Base-by-base conservation (phyloP, 2,329 filamentous ascomycete genomes). In the Verticillium nonalfalfae region DNA sequence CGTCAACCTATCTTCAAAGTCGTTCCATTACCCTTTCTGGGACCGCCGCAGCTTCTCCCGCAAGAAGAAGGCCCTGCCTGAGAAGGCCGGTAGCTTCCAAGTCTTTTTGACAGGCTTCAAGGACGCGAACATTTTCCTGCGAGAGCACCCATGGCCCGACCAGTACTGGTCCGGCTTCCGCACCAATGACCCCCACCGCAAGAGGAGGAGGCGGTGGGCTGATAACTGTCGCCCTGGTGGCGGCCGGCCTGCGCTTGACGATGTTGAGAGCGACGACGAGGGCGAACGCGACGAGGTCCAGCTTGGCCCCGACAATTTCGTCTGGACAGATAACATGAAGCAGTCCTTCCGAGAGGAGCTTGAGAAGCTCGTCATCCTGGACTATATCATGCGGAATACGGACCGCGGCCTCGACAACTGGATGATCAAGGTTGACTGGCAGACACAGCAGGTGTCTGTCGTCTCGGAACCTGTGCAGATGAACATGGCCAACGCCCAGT, bases 301-400 rank as follows among this genome's bases (percentile, higher is more conserved):
- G 1, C 75, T 75, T 2, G 75, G 78, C 0, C 80, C 78, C 3
- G 79, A 80, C 31, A 81, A 82, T 60, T 96, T 95, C 66, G 85
- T 89, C 62, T 99, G 95, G 95, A 97, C 92, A 0, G 90, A 96
- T 59, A 78, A 82, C 6, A 76, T 99, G 56, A 96, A 98, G 72
- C 91, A 96, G 73, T 90, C 91, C 0, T 97, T 99, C 72, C 83
- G 95, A 40, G 95, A 99, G 74, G 91, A 98, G 76, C 82, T 99
- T 57, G 95, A 99, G 77, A 98, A 97, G 75, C 81, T 99, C 7
- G 96, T 99, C 26, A 96, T 99, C 69, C 76, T 99, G 66, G 95
- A 99, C 76, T 99, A 99, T 73, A 96, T 99, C 65, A 99, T 99
- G 95, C 87, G 95, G 62, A 99, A 99, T 72, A 99, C 95, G 1